phyloP scores from a whole-genome alignment of 768 basidiomycete species.

The Leucocoprinus birnbaumii region DNA sequence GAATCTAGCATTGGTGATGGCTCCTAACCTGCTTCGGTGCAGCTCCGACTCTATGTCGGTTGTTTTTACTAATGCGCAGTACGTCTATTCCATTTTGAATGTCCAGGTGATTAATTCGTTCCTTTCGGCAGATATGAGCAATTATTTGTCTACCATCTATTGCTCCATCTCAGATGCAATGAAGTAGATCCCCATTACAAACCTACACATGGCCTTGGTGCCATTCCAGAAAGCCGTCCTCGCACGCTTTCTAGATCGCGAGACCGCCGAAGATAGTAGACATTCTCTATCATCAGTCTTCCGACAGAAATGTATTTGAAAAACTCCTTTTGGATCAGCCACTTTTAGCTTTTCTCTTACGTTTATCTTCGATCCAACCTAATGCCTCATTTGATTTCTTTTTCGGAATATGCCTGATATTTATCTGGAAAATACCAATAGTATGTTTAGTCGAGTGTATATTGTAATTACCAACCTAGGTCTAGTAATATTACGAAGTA shows the following conservation, averaged over 20 bases:
- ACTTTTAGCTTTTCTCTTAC: not conserved
- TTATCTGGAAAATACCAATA: too few species aligned
- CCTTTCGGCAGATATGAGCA: slow-evolving; percentile 69
- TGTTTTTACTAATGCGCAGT: slow-evolving; percentile 92
- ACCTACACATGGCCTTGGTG: slow-evolving; percentile 77
- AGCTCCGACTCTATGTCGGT: slow-evolving; percentile 84
- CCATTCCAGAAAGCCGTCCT: slow-evolving; percentile 38
- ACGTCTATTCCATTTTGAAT: slow-evolving; percentile 28
- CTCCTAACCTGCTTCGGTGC: slow-evolving; percentile 86
- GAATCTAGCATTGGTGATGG: slow-evolving; percentile 88
- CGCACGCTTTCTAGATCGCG: not conserved
- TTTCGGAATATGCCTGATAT: too few species aligned
- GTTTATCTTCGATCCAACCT: not conserved
- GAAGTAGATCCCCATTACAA: slow-evolving; percentile 76
- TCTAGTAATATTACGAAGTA: not conserved
- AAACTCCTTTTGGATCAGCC: too few species aligned
- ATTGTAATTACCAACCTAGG: not conserved
- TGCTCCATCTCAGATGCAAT: slow-evolving; percentile 74
- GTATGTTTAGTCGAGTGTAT: not conserved
- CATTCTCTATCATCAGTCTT: too few species aligned
- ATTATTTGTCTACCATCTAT: slow-evolving; percentile 80
- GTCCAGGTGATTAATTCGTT: slow-evolving; percentile 9
- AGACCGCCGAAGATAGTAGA: not conserved
- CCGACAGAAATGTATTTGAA: too few species aligned
- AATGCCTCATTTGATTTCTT: not conserved